These are phyloP conservation scores for Colletotrichum ledebouriae DNA, from an alignment of 2,329 filamentous ascomycete species.

Conservation along the genomic window DNA sequence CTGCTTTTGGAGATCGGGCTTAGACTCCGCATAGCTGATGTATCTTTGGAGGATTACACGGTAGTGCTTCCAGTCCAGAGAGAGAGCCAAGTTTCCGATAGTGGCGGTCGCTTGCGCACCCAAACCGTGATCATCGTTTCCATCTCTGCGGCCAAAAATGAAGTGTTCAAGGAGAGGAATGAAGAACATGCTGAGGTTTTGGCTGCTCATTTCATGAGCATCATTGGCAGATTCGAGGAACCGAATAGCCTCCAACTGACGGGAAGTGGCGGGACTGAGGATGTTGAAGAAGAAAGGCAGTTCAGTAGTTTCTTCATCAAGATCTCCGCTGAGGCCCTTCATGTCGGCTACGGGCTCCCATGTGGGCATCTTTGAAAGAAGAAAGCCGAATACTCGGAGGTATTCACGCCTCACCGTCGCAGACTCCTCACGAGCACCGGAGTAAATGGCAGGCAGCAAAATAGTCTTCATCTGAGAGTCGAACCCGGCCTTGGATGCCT, in stretches of 20 bases:
- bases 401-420: conserved; percentile 89
- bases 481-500: conserved; percentile 62
- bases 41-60: conserved; percentile 87
- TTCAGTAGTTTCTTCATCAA: conserved; percentile 74
- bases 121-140: conserved; percentile 83
- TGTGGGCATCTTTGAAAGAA: conserved; percentile 77
- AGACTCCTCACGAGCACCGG: conserved; percentile 81
- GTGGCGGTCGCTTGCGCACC: conserved; percentile 88
- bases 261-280: conserved; percentile 88
- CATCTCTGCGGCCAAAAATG: conserved; percentile 83
- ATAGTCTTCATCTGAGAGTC: conserved; percentile 71
- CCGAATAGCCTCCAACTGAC: conserved; percentile 86
- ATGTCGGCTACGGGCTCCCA: conserved; percentile 83
- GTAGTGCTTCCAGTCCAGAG: conserved; percentile 92
- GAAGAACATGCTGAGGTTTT: conserved; percentile 87
- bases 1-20: conserved; percentile 87
- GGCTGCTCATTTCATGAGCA: conserved; percentile 75
- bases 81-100: conserved; percentile 80
- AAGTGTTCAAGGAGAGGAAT: conserved; percentile 95
- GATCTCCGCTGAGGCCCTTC: conserved; percentile 65
- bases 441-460: conserved; percentile 81
- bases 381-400: conserved; percentile 81
- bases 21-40: conserved; percentile 83
- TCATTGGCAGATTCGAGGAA: conserved; percentile 78
- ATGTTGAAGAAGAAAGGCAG: conserved; percentile 92